Base-by-base conservation (phyloP, 2,329 filamentous ascomycete species). In the Colletotrichum shisoi region DNA sequence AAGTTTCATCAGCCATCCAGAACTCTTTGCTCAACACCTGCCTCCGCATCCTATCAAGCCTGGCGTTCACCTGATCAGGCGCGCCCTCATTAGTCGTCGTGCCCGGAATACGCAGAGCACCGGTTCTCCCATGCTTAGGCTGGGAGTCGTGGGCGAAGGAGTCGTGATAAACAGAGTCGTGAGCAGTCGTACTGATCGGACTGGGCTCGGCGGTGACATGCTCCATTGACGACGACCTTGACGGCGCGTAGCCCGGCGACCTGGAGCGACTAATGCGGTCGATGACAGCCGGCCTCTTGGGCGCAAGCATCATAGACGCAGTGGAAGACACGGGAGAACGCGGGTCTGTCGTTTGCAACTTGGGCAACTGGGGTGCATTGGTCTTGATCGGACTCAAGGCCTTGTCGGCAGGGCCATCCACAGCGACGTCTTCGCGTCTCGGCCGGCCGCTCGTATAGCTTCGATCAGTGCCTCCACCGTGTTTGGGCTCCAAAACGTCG, bases 1-100 rank as follows among this genome's bases (percentile, higher is more conserved):
- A 96, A 70, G 96, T 97, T 74, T 98, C 95, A 75, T 99, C 95
- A 67, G 93, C 92, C 95, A 99, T 99, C 95, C 94, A 98, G 73
- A 97, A 98, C 72, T 98, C 94, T 74, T 94, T 95, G 76, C 92
- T 96, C 52, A 98, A 81, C 8, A 99, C 89, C 74, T 94, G 93
- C 73, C 92, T 91, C 69, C 91, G 88, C 83, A 97, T 90, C 71
- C 91, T 89, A 57, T 87, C 87, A 7, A 90, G 79, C 62, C 86
- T 84, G 9, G 86, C 84, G 72, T 82, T 89, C 65, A 89, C 86
- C 56, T 82, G 81, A 67, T 87, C 87, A 2, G 85, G 83, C 5
- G 83, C 84, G 2, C 84, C 84, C 71, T 87, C 85, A 62, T 83
- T 84, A 11, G 79, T 79, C 15, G 83, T 84, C 1, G 85, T 88